Evolutionary conservation across 1,284 basidiomycete genomes (phyloP).

Genomic region (Ceratobasidium papillatum): DNA sequence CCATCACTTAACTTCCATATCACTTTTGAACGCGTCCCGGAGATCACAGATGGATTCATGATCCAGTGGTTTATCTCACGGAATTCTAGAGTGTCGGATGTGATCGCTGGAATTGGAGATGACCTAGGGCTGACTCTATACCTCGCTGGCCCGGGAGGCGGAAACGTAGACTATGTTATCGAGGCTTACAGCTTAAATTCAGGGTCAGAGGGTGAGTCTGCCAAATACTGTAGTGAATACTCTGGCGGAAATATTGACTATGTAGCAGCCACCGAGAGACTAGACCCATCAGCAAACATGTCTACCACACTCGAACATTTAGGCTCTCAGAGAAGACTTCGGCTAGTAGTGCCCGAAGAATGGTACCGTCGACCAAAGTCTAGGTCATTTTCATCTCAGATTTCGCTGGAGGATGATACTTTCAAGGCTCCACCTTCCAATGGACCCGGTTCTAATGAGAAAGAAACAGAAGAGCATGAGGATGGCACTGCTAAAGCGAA

Average conservation of each 20-base stretch:
- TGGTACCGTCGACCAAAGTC: slow-evolving; percentile 78
- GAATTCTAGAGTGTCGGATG: slow-evolving; percentile 61
- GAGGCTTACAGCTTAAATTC: slow-evolving; percentile 64
- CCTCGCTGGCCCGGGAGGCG: slow-evolving; percentile 67
- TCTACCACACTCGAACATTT: slow-evolving; percentile 53
- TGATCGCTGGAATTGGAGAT: slow-evolving; percentile 64
- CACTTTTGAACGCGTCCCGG: slow-evolving; percentile 75
- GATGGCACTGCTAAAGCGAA: slow-evolving; percentile 71
- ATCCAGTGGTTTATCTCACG: slow-evolving; percentile 71
- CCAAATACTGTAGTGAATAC: neutral
- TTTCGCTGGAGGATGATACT: slow-evolving; percentile 62
- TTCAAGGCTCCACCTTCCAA: slow-evolving; percentile 54
- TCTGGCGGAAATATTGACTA: slow-evolving; percentile 18
- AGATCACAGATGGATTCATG: slow-evolving; percentile 76
- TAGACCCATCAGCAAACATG: slow-evolving; percentile 54
- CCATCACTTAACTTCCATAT: slow-evolving; percentile 64
- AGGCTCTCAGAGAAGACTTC: slow-evolving; percentile 57
- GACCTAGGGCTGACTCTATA: slow-evolving; percentile 75
- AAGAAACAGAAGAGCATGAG: slow-evolving; percentile 59
- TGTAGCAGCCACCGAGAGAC: slow-evolving; percentile 56
- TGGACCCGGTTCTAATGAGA: slow-evolving; percentile 52
- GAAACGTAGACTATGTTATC: slow-evolving; percentile 69
- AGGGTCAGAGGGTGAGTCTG: slow-evolving; percentile 59
- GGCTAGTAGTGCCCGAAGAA: slow-evolving; percentile 76
- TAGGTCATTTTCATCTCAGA: slow-evolving; percentile 57